These are phyloP conservation scores for Botrytis sinoallii DNA, from an alignment of 2,329 filamentous ascomycete species.

Conservation along the genomic window DNA sequence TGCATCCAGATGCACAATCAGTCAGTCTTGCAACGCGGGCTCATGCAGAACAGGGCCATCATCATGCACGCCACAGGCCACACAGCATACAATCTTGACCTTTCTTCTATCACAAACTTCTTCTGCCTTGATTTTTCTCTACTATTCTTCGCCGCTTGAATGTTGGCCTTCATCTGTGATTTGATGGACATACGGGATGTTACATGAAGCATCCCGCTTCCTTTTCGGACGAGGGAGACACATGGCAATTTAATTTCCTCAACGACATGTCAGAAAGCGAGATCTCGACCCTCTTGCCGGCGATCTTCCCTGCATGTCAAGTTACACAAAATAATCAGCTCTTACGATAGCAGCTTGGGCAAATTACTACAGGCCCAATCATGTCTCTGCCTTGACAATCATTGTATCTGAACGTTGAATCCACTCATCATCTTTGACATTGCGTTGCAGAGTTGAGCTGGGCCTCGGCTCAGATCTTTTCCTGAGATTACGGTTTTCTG, in stretches of 20 bases:
- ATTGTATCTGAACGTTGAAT: background rate
- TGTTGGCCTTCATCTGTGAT: background rate
- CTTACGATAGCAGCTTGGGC: slow-evolving; percentile 7
- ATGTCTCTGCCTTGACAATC: background rate
- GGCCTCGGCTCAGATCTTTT: background rate
- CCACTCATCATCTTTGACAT: background rate
- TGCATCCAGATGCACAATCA: slow-evolving; percentile 2
- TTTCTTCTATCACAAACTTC: background rate
- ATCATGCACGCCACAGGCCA: slow-evolving; percentile 16
- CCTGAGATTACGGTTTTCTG: background rate
- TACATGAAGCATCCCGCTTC: slow-evolving; percentile 4
- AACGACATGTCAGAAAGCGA: slow-evolving; percentile 15
- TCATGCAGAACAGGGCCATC: slow-evolving; percentile 12
- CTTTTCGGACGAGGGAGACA: background rate
- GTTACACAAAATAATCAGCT: slow-evolving; percentile 16
- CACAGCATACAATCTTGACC: slow-evolving; percentile 11
- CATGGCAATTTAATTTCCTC: slow-evolving; percentile 14
- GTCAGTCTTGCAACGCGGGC: slow-evolving; percentile 13
- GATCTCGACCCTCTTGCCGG: slow-evolving; percentile 10
- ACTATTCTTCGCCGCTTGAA: background rate
- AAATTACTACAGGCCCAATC: background rate
- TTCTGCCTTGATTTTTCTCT: background rate
- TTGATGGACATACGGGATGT: background rate
- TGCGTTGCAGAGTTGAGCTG: background rate
- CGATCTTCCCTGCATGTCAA: slow-evolving; percentile 14